These are phyloP conservation scores for Peribolospora baueri DNA, from an alignment of 768 basidiomycete genomes.

Conservation along the genomic window DNA sequence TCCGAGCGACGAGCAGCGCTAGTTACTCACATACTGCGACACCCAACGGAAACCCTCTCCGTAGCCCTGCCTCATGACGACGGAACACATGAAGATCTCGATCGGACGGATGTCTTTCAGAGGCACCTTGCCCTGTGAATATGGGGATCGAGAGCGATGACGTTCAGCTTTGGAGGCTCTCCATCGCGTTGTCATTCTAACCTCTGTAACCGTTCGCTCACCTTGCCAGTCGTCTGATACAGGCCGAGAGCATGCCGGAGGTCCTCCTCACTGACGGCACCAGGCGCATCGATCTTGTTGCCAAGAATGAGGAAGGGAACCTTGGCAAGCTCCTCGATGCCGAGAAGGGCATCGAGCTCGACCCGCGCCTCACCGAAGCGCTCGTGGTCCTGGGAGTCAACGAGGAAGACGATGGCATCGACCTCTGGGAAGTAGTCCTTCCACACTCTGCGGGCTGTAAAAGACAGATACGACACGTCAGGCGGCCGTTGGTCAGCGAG, in stretches of 20 bases:
- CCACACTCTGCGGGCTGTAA: conserved; percentile 80
- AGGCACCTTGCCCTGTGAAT: conserved; percentile 69
- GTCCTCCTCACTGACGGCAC: conserved; percentile 93
- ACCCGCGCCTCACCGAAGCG: conserved; percentile 58
- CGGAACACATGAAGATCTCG: conserved; percentile 99
- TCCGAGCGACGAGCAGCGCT: no score
- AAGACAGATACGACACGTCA: not conserved
- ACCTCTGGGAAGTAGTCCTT: conserved; percentile 99
- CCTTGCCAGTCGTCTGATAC: conserved; percentile 99
- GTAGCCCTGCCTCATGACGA: conserved; percentile 94
- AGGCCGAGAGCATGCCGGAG: conserved; percentile 80
- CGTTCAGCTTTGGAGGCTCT: conserved; percentile 2
- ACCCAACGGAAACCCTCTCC: conserved; percentile 56
- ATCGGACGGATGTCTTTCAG: conserved; percentile 91
- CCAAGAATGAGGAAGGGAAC: conserved; percentile 96
- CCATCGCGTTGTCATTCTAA: not conserved
- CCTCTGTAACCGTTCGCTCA: conserved; percentile 15
- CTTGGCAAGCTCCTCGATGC: conserved; percentile 80
- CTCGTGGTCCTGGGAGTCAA: conserved; percentile 91
- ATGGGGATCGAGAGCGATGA: not conserved
- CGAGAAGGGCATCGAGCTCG: conserved; percentile 82
- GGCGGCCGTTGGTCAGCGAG: not conserved
- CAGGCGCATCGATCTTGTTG: conserved; percentile 98
- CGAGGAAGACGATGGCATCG: conserved; percentile 86
- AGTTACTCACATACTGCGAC: no score